These are phyloP conservation scores for Lophiotrema nucula DNA, from an alignment of 495 filamentous ascomycete genomes.

Conservation along the genomic window DNA sequence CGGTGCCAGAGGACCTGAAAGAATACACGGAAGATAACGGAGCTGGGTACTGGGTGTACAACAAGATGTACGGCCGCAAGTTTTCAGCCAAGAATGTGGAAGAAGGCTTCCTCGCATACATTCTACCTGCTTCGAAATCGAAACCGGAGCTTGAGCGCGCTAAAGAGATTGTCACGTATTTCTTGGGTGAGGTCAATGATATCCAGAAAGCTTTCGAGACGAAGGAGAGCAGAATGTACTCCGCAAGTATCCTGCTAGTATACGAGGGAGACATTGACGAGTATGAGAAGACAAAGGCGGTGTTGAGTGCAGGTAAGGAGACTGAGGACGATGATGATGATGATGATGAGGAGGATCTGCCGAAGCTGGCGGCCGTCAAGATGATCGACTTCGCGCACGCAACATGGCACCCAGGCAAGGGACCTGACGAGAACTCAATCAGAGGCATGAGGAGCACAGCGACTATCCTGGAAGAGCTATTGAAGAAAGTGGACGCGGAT, in stretches of 20 bases:
- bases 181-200: slow-evolving; percentile 64
- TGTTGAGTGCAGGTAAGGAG: slow-evolving; percentile 52
- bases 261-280: slow-evolving; percentile 84
- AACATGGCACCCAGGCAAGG: slow-evolving; percentile 76
- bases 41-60: slow-evolving; percentile 70
- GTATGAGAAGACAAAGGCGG: slow-evolving; percentile 51
- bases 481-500: slow-evolving; percentile 32
- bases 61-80: slow-evolving; percentile 81
- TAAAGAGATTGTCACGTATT: slow-evolving; percentile 58
- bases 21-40: slow-evolving; percentile 46
- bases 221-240: slow-evolving; percentile 92
- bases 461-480: slow-evolving; percentile 66
- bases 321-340: slow-evolving; percentile 53
- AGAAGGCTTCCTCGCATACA: slow-evolving; percentile 72
- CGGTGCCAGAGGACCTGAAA: slow-evolving; percentile 41
- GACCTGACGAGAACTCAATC: slow-evolving; percentile 83
- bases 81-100: slow-evolving; percentile 70
- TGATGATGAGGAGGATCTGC: slow-evolving; percentile 64
- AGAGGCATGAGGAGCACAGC: slow-evolving; percentile 71
- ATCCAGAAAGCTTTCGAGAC: slow-evolving; percentile 65
- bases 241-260: slow-evolving; percentile 81
- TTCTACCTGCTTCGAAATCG: slow-evolving; percentile 51
- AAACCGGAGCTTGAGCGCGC: slow-evolving; percentile 44
- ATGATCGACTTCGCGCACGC: slow-evolving; percentile 98
- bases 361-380: slow-evolving; percentile 76